phyloP scores from a whole-genome alignment of 1,284 basidiomycete genomes.

The Rhodotorula sp. region DNA sequence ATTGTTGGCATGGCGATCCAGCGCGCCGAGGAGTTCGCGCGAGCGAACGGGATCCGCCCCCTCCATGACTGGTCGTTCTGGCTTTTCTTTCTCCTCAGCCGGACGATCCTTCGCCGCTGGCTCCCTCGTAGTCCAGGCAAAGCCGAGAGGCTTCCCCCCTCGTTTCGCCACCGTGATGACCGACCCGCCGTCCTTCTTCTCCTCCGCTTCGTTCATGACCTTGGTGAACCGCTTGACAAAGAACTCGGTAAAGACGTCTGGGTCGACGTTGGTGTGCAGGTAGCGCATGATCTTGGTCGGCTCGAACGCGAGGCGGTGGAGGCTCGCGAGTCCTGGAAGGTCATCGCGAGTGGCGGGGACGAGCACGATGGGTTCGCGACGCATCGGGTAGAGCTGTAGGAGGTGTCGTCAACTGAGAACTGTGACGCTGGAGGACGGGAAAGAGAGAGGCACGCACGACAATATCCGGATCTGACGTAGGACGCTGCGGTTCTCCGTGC shows the following conservation, averaged over 20 bases:
- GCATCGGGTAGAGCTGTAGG: slow-evolving; percentile 7
- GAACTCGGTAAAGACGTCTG: neutral
- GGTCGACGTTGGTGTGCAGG: neutral
- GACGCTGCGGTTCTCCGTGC: neutral
- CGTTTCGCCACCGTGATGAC: slow-evolving; percentile 6
- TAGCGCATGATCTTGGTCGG: neutral
- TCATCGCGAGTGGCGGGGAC: neutral
- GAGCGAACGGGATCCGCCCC: neutral
- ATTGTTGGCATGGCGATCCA: neutral
- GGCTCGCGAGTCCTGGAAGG: neutral
- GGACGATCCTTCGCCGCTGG: neutral
- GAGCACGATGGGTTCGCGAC: neutral
- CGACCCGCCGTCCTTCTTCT: slow-evolving; percentile 2
- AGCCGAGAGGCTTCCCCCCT: slow-evolving; percentile 11
- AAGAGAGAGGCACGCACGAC: neutral
- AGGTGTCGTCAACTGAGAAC: neutral
- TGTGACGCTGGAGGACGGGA: neutral
- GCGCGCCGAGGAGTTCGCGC: neutral
- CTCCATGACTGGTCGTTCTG: neutral
- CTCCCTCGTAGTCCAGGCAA: slow-evolving; percentile 1
- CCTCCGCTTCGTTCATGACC: neutral
- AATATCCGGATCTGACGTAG: slow-evolving; percentile 2
- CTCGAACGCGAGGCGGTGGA: neutral
- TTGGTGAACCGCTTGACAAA: neutral
- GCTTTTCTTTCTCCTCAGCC: neutral